Evolutionary conservation across 371 early-diverging fungal genomes (phyloP), one percentile per base, ranked within the genome.

Genomic region (Circinella minor): DNA sequence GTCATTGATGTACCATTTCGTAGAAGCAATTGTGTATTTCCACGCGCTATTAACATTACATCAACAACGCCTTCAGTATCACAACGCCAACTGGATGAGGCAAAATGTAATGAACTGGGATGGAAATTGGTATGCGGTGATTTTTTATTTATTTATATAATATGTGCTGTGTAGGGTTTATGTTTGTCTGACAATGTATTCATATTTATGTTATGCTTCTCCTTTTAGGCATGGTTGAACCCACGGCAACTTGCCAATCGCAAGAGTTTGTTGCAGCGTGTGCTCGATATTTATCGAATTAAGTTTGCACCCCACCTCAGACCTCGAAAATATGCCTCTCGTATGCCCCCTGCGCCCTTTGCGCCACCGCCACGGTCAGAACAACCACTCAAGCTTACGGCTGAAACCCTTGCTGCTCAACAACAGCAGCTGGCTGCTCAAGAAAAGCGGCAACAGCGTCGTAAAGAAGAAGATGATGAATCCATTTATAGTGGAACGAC

Each of bases 241-340:
- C 80, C 85, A 55, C 72, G 79, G 18, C 81, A 81, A 55, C 69
- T 85, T 8, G 85, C 82, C 39, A 82, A 81, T 60, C 81, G 80
- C 63, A 81, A 81, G 65, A 78, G 77, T 38, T 57, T 82, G 14
- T 61, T 85, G 27, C 85, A 85, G 67, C 77, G 78, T 37, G 81
- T 79, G 36, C 68, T 85, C 17, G 85, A 85, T 66, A 73, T 72
- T 11, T 85, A 78, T 57, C 76, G 85, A 61, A 75, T 64, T 36
- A 78, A 81, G n/a, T 82, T 79, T 39, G 71, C 79, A 2, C 70
- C 79, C 4, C 72, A 81, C 55, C 54, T 85, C 62, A 68, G 72
- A 38, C 81, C 85, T 18, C 78, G 81, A 27, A 77, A 78, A 69
- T 74, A 75, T 59, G 72, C 83, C 38, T 74, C 77, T 13, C 78